Conservation (phyloP, 192 early-diverging fungal genomes). For the Coemansia sp. region DNA sequence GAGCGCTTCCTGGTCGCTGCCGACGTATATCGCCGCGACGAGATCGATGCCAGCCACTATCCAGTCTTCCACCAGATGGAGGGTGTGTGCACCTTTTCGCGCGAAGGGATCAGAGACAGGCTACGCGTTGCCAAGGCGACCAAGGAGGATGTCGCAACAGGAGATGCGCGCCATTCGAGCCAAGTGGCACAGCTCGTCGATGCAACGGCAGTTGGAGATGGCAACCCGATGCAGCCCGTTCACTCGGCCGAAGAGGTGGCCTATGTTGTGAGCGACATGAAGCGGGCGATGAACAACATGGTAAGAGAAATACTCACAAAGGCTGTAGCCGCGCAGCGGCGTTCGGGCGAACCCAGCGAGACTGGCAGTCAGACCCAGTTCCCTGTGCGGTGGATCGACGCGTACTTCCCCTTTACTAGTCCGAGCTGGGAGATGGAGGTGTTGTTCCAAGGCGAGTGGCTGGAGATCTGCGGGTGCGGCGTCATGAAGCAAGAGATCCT, state of each 20-base stretch:
- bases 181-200: conserved; percentile 21
- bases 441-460: conserved; percentile 90
- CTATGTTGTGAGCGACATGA: conserved; percentile 70
- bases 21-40: conserved; percentile 96
- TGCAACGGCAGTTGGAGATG: conserved; percentile 57
- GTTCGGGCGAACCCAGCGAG: neutral
- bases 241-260: conserved; percentile 67
- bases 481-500: conserved; percentile 88
- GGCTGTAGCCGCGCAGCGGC: conserved; percentile 32
- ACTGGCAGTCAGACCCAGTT: conserved; percentile 33
- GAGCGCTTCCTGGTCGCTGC: conserved; percentile 88
- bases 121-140: neutral
- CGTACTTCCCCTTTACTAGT: conserved; percentile 93
- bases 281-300: conserved; percentile 83
- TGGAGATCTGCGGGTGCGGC: conserved; percentile 93
- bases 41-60: conserved; percentile 95
- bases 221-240: conserved; percentile 75
- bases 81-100: conserved; percentile 69
- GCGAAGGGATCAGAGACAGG: conserved; percentile 25
- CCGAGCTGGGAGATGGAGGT: conserved; percentile 99
- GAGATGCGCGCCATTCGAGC: neutral
- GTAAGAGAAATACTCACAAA: conserved; percentile 68
- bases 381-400: conserved; percentile 94
- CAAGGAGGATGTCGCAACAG: neutral
- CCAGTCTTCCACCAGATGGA: conserved; percentile 99